A percentile compares a stretch with the other conserved stretches of the same genome.
These are phyloP conservation scores for Yarrowia osloensis DNA, from an alignment of 805 yeast species.

Conservation along the genomic window DNA sequence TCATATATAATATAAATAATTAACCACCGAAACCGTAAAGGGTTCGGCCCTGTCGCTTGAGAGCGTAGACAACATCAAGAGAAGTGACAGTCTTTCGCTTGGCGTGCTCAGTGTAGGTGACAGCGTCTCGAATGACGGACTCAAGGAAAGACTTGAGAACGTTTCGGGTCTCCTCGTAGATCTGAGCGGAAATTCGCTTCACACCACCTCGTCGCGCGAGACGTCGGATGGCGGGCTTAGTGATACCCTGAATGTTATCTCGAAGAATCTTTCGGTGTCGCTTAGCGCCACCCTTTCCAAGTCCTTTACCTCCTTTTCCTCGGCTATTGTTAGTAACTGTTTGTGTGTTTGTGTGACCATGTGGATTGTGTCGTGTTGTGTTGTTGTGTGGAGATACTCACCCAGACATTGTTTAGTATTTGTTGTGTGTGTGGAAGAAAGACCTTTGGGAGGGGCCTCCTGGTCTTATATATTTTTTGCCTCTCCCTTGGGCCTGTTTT, in stretches of 20 bases:
- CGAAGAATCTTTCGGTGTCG: constrained; percentile 99
- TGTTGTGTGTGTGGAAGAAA: constrained; percentile 14
- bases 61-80: constrained; percentile 96
- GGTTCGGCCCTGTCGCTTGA: constrained; percentile 99
- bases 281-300: constrained; percentile 99
- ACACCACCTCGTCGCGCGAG: constrained; percentile 99
- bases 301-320: constrained; percentile 99
- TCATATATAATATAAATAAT: constrained; percentile 38
- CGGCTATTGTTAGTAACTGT: constrained; percentile 51
- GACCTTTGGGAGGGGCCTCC: not conserved
- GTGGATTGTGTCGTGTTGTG: not conserved
- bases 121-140: constrained; percentile 98
- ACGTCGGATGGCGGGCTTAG: constrained; percentile 99
- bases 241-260: constrained; percentile 99
- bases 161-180: constrained; percentile 98
- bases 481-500: constrained; percentile 12
- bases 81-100: constrained; percentile 99
- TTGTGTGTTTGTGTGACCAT: not conserved
- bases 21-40: constrained; percentile 99
- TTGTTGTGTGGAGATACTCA: constrained; percentile 6
- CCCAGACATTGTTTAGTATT: constrained; percentile 67
- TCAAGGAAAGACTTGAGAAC: constrained; percentile 95
- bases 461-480: constrained; percentile 20
- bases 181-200: constrained; percentile 98
- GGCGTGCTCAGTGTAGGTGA: constrained; percentile 99